Base-by-base conservation (phyloP, 2,329 filamentous ascomycete genomes). In the Hymenoscyphus linearis region DNA sequence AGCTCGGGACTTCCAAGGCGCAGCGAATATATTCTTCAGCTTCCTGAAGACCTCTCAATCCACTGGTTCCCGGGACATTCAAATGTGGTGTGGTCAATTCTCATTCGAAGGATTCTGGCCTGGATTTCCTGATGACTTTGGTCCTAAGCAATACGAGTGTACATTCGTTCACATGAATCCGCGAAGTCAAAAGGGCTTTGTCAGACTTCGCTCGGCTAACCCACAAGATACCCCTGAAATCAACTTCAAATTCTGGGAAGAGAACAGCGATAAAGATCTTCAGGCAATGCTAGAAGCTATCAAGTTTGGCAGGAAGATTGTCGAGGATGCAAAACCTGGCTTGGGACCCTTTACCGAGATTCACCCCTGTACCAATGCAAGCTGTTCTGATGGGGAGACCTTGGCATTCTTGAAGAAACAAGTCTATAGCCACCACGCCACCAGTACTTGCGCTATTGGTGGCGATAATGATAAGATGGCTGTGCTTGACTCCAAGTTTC, bases 161-260 rank as follows among this genome's bases (percentile, higher is more conserved):
- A 56, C 58, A 18, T 60, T 60, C n/a, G 58, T 56, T 26, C 58
- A 60, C 25, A 60, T 60, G 58, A 60, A 60, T 27, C 58, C 58
- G 12, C 35, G 53, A 22, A 55, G 37, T n/a, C 52, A 55, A 25
- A 60, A 56, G 26, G 58, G 58, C 25, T 55, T 27, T 13, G 86
- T 91, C 9, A 80, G 73, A 3, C 80, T 91, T 10, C 77, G 77
- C 22, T 85, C 83, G 0, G 74, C 81, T 0, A 81, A 90, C 69
- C 86, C 87, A 0, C 81, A 82, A 1, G 86, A 89, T 59, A 75
- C 79, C 4, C 88, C 88, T 0, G 72, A 81, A 6, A 87, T 90
- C 66, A 75, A 76, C 55, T 88, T 85, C 75, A 82, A 84, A 72
- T 86, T 81, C 73, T 86, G 82, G 74, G 74, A 59, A 16, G 18